Conservation (phyloP, 2,329 filamentous ascomycete species). For the Pseudophaeomoniella oleicola region DNA sequence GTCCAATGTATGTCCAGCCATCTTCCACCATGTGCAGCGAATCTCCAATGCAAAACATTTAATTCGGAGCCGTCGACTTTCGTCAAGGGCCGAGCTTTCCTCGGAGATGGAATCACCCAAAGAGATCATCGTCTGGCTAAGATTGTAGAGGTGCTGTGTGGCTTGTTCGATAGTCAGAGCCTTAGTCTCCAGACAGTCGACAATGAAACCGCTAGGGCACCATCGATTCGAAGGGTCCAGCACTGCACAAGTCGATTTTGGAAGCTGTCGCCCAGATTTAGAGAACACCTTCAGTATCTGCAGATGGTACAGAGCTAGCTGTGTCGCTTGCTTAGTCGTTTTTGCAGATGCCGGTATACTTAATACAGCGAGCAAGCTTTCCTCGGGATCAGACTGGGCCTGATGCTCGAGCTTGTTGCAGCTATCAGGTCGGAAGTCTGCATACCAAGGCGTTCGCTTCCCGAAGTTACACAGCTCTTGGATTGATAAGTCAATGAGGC, state of each 20-base stretch:
- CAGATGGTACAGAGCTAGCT: background rate
- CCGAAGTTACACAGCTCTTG: background rate
- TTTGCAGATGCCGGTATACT: too few relatives aligned
- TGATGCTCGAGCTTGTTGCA: too few relatives aligned
- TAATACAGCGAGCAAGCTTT: too few relatives aligned
- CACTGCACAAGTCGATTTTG: background rate
- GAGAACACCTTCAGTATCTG: constrained; percentile 11
- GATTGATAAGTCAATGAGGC: background rate
- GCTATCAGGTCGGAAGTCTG: too few relatives aligned
- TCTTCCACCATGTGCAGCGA: constrained; percentile 25
- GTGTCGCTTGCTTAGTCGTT: background rate
- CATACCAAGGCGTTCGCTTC: too few relatives aligned
- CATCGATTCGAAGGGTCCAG: constrained; percentile 14
- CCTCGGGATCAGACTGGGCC: too few relatives aligned
- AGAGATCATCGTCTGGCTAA: constrained; percentile 22
- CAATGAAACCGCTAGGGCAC: constrained; percentile 24
- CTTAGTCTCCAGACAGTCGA: constrained; percentile 20
- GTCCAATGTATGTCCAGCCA: constrained; percentile 25
- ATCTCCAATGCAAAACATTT: constrained; percentile 27
- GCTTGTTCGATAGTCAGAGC: constrained; percentile 23
- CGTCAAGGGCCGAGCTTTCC: background rate
- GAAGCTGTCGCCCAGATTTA: background rate
- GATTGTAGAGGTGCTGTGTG: constrained; percentile 26
- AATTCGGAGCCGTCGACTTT: constrained; percentile 2
- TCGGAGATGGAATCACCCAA: constrained; percentile 4